Base-by-base conservation (phyloP, 805 yeast species). In the Candida nitratophila region DNA sequence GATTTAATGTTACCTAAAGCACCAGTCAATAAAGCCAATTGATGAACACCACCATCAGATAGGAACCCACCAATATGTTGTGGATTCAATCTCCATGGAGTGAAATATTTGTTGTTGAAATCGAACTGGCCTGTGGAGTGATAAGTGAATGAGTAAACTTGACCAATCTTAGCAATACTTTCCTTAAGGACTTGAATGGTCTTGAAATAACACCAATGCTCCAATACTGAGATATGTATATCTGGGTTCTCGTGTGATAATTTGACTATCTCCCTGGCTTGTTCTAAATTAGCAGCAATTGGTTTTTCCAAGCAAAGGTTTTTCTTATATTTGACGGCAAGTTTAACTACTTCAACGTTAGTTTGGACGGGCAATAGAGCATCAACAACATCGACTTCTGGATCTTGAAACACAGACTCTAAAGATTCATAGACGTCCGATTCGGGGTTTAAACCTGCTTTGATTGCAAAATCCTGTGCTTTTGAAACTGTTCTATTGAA, bases 31-130 rank as follows among this genome's bases (percentile, higher is more conserved):
- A 88, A 68, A 3, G 96, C 96, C 61, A 90, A 69, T 64, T 90
- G 97, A 65, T 91, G 98, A 21, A 91, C 98, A 60, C 97, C 98
- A 57, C 96, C 97, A 57, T 91, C 98, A 46, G 91, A 82, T 55
- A 91, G 70, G 65, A 72, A 90, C 0, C 97, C 97, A 44, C 98
- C 98, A 52, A 89, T 76, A 60, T 91, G 97, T 63, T 87, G 82
- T 29, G 98, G 97, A 40, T 81, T 72, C 60, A 76, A 78, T 73
- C 97, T 83, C 98, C 98, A 91, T 15, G 81, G 44, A 2, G 97
- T 90, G 47, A 79, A 59, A 57, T 84, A 86, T 57, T 82, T 77
- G 65, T 75, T 80, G 45, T 66, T 55, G 27, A 68, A 69, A 51
- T 76, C 73, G 70, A 81, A 86, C 10, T 87, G 77, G 24, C 93